Evolutionary conservation across 2,329 filamentous ascomycete genomes (phyloP).

Genomic region (Aurifilum marmelostoma): DNA sequence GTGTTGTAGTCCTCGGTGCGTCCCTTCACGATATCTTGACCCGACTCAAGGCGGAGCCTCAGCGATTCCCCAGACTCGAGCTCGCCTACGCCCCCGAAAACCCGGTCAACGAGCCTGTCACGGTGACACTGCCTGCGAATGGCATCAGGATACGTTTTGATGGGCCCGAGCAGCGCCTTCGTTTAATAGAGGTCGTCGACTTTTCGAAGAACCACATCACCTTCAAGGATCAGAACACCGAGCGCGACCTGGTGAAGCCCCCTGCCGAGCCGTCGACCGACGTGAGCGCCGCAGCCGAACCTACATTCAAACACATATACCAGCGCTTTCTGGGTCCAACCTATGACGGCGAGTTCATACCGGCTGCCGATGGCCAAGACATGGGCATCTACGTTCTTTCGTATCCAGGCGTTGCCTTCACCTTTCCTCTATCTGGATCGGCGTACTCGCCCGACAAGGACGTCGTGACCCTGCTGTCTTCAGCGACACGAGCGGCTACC

Average conservation of each 20-base stretch:
- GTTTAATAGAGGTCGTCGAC: conserved; percentile 87
- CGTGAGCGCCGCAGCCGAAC: conserved; percentile 53
- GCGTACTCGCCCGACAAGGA: conserved; percentile 78
- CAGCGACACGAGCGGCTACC: conserved; percentile 73
- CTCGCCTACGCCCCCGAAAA: conserved; percentile 76
- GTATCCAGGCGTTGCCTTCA: conserved; percentile 93
- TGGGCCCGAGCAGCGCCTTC: conserved; percentile 86
- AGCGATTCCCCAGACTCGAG: conserved; percentile 80
- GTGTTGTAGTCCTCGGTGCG: conserved; percentile 73
- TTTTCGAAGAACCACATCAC: conserved; percentile 83
- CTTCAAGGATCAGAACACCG: conserved; percentile 70
- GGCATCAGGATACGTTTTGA: conserved; percentile 91
- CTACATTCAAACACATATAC: conserved; percentile 87
- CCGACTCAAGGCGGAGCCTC: conserved; percentile 84
- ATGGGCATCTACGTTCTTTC: conserved; percentile 85
- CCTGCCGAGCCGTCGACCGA: conserved; percentile 40
- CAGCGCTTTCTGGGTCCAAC: conserved; percentile 91
- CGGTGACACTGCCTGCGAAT: conserved; percentile 78
- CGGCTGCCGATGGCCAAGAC: conserved; percentile 57
- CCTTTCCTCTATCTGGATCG: conserved; percentile 76
- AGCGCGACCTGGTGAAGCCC: conserved; percentile 75
- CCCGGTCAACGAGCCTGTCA: conserved; percentile 75
- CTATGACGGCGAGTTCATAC: conserved; percentile 89
- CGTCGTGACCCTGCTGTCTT: conserved; percentile 83
- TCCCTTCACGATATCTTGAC: conserved; percentile 90